Conservation (phyloP, 2,329 filamentous ascomycete species). For the Penicillium hesseltinei region DNA sequence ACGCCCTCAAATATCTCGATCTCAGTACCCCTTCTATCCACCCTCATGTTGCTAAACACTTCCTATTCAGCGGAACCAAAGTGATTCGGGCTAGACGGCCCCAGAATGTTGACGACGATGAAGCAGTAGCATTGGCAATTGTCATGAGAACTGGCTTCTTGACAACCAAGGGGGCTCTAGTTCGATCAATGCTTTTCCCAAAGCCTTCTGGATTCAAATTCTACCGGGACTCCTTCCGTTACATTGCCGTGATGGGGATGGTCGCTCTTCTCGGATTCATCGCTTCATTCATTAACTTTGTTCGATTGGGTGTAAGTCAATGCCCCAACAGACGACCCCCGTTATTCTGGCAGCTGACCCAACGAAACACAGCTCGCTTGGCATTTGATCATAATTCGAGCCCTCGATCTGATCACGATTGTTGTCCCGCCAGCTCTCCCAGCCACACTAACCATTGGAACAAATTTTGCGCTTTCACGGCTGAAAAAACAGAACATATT, state of each 20-base stretch:
- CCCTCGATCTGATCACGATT: slow-evolving; percentile 93
- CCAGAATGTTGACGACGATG: slow-evolving; percentile 79
- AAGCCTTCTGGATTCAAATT: slow-evolving; percentile 99
- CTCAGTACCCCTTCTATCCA: slow-evolving; percentile 78
- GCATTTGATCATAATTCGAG: slow-evolving; percentile 88
- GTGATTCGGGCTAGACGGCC: slow-evolving; percentile 87
- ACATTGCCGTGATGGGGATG: slow-evolving; percentile 92
- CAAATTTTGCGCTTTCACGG: slow-evolving; percentile 85
- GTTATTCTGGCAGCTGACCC: slow-evolving; percentile 18
- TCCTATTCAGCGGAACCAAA: slow-evolving; percentile 92
- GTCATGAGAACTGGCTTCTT: slow-evolving; percentile 95
- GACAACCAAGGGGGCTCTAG: slow-evolving; percentile 92
- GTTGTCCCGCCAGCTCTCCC: slow-evolving; percentile 93
- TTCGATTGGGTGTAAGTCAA: slow-evolving; percentile 63
- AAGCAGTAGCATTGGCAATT: slow-evolving; percentile 87
- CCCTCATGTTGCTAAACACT: slow-evolving; percentile 79
- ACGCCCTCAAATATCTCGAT: slow-evolving; percentile 72
- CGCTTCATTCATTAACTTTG: slow-evolving; percentile 89
- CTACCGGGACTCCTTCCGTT: slow-evolving; percentile 94
- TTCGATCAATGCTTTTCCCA: slow-evolving; percentile 97
- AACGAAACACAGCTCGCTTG: slow-evolving; percentile 60
- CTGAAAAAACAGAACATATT: slow-evolving; percentile 90
- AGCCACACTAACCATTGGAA: slow-evolving; percentile 92
- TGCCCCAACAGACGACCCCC: neutral
- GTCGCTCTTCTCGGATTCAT: slow-evolving; percentile 85